These are phyloP conservation scores for Clavariopsis aquatica DNA, from an alignment of 495 filamentous ascomycete genomes.

Conservation along the genomic window DNA sequence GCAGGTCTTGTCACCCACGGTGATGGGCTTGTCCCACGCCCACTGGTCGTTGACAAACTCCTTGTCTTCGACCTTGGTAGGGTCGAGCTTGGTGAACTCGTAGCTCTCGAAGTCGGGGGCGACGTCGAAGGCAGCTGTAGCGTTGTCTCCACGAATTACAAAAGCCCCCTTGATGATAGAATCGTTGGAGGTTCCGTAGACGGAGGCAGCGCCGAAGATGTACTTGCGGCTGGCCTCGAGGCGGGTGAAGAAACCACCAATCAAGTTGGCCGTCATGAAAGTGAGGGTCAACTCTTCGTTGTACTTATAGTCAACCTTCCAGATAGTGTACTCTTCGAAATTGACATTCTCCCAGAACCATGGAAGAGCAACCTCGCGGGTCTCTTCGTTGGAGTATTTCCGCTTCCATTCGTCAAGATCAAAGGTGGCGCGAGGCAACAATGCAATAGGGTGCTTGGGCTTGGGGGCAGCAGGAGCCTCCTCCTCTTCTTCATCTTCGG, in stretches of 20 bases:
- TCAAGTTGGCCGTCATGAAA: slow-evolving; percentile 98
- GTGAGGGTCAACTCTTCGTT: slow-evolving; percentile 93
- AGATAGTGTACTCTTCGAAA: slow-evolving; percentile 91
- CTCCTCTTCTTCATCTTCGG: slow-evolving; percentile 68
- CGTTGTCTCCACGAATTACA: slow-evolving; percentile 88
- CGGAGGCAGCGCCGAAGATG: slow-evolving; percentile 88
- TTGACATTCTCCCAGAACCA: slow-evolving; percentile 99
- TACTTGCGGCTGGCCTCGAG: slow-evolving; percentile 98
- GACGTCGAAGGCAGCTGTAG: slow-evolving; percentile 84
- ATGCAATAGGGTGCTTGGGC: slow-evolving; percentile 94
- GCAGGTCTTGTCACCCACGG: slow-evolving; percentile 78
- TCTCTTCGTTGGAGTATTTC: slow-evolving; percentile 96
- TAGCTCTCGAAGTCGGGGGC: slow-evolving; percentile 98
- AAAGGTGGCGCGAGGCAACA: slow-evolving; percentile 75
- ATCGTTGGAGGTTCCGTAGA: slow-evolving; percentile 84
- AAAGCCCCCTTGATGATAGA: slow-evolving; percentile 89
- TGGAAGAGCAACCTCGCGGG: slow-evolving; percentile 75
- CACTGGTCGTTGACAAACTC: slow-evolving; percentile 85
- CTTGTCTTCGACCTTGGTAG: slow-evolving; percentile 74
- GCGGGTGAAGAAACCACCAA: slow-evolving; percentile 94
- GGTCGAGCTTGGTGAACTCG: slow-evolving; percentile 92
- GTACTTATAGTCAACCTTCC: slow-evolving; percentile 94
- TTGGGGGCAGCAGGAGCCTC: slow-evolving; percentile 73
- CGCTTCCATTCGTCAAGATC: slow-evolving; percentile 97
- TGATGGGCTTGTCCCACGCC: slow-evolving; percentile 82